Evolutionary conservation across 257 asterid genomes (phyloP).

Genomic region (Solanum arcanum): DNA sequence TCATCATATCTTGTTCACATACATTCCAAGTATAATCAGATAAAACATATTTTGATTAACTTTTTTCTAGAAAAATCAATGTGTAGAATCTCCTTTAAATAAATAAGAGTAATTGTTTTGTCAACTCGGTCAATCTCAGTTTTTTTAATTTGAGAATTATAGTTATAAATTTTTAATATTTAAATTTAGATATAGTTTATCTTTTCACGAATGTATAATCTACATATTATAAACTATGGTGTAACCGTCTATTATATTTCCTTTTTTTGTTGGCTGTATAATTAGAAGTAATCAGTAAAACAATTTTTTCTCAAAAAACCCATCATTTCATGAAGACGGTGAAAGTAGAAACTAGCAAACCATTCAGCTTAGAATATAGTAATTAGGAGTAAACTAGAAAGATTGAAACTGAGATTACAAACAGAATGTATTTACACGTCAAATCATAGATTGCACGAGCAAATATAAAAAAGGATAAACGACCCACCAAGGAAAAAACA

Average conservation of each 20-base stretch:
- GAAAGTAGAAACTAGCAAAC: not conserved
- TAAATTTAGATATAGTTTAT: too few species aligned
- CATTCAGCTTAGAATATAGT: not conserved
- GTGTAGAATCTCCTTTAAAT: not conserved
- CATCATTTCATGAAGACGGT: not conserved
- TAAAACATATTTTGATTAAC: too few species aligned
- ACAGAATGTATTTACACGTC: conserved; percentile 5
- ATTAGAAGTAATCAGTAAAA: not conserved
- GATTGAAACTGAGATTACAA: not conserved
- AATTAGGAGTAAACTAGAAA: not conserved
- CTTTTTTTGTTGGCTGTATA: not conserved
- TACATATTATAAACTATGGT: not conserved
- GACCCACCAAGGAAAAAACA: not conserved
- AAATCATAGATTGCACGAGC: conserved; percentile 4
- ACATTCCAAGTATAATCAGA: too few species aligned
- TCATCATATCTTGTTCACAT: too few species aligned
- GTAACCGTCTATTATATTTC: not conserved
- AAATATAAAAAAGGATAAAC: not conserved
- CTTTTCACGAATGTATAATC: not conserved
- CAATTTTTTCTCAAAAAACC: not conserved
- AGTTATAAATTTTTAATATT: too few species aligned
- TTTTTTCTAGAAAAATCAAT: too few species aligned
- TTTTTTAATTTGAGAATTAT: not conserved
- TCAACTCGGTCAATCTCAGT: not conserved
- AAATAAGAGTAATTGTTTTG: not conserved